Conservation (phyloP, 805 yeast species). For the Kazachstania bromeliacearum region DNA sequence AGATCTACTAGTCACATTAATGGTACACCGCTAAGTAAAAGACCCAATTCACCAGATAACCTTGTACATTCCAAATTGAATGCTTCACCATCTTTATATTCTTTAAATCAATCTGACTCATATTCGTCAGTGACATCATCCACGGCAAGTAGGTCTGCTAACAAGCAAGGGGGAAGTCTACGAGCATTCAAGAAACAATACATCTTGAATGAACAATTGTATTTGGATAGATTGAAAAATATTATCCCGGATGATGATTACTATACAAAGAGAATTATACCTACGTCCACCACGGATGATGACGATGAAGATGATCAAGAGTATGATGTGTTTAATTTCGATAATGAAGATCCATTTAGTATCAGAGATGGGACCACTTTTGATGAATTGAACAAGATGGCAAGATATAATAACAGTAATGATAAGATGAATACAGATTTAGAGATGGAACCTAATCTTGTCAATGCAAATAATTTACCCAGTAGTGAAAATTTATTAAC, state of each 20-base stretch:
- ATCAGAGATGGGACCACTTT: no score
- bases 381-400: background rate
- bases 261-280: slow-evolving; percentile 55
- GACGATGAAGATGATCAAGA: slow-evolving; percentile 31
- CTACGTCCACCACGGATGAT: slow-evolving; percentile 25
- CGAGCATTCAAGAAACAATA: slow-evolving; percentile 24
- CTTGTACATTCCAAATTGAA: no score
- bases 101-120: no score
- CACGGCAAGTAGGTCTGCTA: background rate
- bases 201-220: slow-evolving; percentile 53
- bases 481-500: slow-evolving; percentile 16
- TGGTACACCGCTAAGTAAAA: background rate
- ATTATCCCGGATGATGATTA: slow-evolving; percentile 64
- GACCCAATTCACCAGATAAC: no score
- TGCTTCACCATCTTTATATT: no score
- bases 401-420: slow-evolving; percentile 12
- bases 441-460: slow-evolving; percentile 23
- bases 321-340: slow-evolving; percentile 15
- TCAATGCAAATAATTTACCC: slow-evolving; percentile 10
- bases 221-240: slow-evolving; percentile 52
- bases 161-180: slow-evolving; percentile 3
- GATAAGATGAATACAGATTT: slow-evolving; percentile 19
- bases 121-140: background rate
- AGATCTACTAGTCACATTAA: background rate
- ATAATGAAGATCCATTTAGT: slow-evolving; percentile 10